Evolutionary conservation across 257 asterid genomes (phyloP).

Genomic region (Verbascum thapsus): DNA sequence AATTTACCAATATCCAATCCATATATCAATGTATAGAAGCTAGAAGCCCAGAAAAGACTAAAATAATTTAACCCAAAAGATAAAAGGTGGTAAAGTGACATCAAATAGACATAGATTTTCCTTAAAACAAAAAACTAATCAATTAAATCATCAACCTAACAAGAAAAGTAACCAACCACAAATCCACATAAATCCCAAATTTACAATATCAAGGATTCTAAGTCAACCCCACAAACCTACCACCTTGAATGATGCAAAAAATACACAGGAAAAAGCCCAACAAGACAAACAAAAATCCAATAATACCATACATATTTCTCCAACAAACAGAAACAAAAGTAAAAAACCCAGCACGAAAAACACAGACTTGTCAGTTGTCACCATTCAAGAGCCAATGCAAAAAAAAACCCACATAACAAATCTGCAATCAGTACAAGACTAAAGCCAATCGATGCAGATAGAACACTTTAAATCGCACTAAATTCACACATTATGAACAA

Average conservation of each 20-base stretch:
- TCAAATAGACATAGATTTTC: constrained; percentile 18
- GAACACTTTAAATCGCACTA: constrained; percentile 29
- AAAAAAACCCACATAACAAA: constrained; percentile 30
- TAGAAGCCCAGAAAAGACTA: constrained; percentile 39
- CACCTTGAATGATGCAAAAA: constrained; percentile 77
- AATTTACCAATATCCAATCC: constrained; percentile 12
- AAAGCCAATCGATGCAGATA: constrained; percentile 58
- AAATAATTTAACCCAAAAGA: constrained; percentile 24
- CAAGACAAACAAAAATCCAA: constrained; percentile 30
- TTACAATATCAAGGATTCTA: constrained; percentile 34
- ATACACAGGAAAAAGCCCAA: constrained; percentile 22
- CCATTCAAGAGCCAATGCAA: constrained; percentile 42
- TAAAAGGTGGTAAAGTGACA: no score
- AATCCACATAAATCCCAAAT: constrained; percentile 46
- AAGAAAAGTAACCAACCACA: no score
- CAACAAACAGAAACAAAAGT: constrained; percentile 9
- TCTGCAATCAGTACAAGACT: constrained; percentile 34
- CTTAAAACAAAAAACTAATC: constrained; percentile 29
- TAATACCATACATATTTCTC: no score
- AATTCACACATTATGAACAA: constrained; percentile 11
- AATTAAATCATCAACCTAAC: constrained; percentile 38
- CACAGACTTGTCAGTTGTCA: constrained; percentile 35
- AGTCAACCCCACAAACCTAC: constrained; percentile 98
- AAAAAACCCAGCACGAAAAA: constrained; percentile 28
- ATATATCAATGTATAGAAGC: constrained; percentile 25